Conservation (phyloP, 768 basidiomycete species). For the Inosperma sp. region DNA sequence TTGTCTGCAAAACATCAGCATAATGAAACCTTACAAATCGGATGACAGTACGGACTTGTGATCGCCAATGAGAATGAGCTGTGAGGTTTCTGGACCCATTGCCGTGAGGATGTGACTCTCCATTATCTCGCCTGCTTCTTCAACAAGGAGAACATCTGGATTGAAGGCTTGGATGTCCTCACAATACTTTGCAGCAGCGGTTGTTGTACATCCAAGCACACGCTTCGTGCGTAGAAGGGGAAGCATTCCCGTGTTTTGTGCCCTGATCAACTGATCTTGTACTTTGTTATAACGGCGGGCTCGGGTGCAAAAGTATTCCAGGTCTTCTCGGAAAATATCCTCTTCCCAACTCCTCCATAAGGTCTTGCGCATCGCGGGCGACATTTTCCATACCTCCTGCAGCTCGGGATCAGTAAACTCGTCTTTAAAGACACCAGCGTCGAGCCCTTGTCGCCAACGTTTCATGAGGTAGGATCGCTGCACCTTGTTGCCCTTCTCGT, state of each 20-base stretch:
- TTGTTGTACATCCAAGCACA: constrained; percentile 66
- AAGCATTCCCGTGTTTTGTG: constrained; percentile 30
- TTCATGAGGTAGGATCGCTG: constrained; percentile 38
- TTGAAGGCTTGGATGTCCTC: constrained; percentile 40
- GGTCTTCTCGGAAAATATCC: constrained; percentile 31
- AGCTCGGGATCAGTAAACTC: constrained; percentile 1
- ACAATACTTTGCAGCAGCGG: constrained; percentile 58
- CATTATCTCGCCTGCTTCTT: constrained; percentile 69
- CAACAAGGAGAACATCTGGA: constrained; percentile 56
- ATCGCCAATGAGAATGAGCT: constrained; percentile 65
- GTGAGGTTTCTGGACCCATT: constrained; percentile 39
- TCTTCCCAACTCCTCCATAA: constrained; percentile 32
- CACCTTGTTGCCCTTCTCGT: constrained; percentile 34
- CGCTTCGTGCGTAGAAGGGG: constrained; percentile 41
- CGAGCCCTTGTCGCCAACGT: constrained; percentile 42
- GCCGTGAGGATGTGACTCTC: constrained; percentile 64
- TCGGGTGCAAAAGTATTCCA: constrained; percentile 30
- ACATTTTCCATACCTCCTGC: constrained; percentile 36
- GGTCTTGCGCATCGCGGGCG: constrained; percentile 21
- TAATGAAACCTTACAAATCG: background rate
- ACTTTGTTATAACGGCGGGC: constrained; percentile 37
- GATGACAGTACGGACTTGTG: constrained; percentile 47
- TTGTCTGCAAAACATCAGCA: constrained; percentile 40
- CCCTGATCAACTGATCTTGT: constrained; percentile 33
- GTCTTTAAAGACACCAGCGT: constrained; percentile 42